Percentiles rank a stretch among this genome's conserved stretches.
These are phyloP conservation scores for Pilaira anomala DNA, from an alignment of 192 early-diverging fungal genomes.

Conservation along the genomic window DNA sequence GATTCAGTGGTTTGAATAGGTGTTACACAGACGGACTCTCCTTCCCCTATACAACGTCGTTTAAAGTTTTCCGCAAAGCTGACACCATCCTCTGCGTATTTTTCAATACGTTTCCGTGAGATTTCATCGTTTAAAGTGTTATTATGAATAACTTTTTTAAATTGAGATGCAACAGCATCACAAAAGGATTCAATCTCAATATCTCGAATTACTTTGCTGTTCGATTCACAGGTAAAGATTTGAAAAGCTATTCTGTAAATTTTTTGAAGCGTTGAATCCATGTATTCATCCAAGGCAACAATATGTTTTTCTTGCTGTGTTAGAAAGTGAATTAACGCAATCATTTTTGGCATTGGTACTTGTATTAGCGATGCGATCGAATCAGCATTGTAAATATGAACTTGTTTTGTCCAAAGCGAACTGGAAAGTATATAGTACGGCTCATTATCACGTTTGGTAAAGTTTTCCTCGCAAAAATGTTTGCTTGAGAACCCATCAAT, in stretches of 20 bases:
- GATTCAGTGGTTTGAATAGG: conserved; percentile 1
- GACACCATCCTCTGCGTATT: background rate
- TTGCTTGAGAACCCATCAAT: conserved; percentile 3
- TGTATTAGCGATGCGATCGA: background rate
- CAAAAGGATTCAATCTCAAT: conserved; percentile 1
- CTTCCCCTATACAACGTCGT: background rate
- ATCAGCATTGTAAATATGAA: background rate
- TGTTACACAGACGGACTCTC: background rate
- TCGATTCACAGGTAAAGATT: background rate
- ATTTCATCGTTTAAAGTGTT: background rate
- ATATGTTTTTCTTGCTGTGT: background rate
- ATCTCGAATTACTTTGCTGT: conserved; percentile 1
- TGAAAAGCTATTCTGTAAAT: background rate
- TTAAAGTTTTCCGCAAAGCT: conserved; percentile 2
- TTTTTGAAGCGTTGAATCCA: background rate
- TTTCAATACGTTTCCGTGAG: background rate
- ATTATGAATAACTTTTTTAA: conserved; percentile 2
- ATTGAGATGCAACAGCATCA: background rate
- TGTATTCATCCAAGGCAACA: conserved; percentile 8
- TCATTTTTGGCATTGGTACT: conserved; percentile 2
- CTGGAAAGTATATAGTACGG: background rate
- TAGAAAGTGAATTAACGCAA: conserved; percentile 7
- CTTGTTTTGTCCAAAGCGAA: conserved; percentile 1
- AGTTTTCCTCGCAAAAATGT: background rate
- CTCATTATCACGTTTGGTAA: background rate